Percentiles rank a stretch among this genome's conserved stretches.
phyloP scores from a whole-genome alignment of 371 early-diverging fungal species.

The Agmasoma carcini region DNA sequence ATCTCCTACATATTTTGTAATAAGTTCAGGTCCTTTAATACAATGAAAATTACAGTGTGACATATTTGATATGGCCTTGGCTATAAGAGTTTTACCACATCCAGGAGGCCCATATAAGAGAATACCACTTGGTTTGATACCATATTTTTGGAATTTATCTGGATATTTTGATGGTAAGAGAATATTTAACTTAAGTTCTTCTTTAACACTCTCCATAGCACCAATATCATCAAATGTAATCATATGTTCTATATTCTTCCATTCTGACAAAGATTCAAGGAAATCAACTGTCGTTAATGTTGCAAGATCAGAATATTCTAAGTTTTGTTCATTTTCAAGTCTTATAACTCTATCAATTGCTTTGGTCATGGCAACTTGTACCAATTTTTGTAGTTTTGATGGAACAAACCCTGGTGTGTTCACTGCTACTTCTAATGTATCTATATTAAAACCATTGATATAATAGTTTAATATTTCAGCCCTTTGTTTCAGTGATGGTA shows the following conservation, averaged over 20 bases:
- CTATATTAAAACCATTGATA: slow-evolving; percentile 22
- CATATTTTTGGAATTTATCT: slow-evolving; percentile 70
- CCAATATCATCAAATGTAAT: slow-evolving; percentile 53
- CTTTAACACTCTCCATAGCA: slow-evolving; percentile 48
- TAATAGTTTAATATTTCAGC: slow-evolving; percentile 36
- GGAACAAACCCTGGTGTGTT: slow-evolving; percentile 51
- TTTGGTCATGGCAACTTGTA: slow-evolving; percentile 38
- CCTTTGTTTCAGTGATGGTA: slow-evolving; percentile 43
- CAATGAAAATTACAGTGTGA: slow-evolving; percentile 85
- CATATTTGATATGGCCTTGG: slow-evolving; percentile 86
- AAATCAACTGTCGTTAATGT: slow-evolving; percentile 30
- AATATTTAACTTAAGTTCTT: slow-evolving; percentile 68
- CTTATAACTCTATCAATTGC: slow-evolving; percentile 22
- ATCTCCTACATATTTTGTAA: slow-evolving; percentile 98
- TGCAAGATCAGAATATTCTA: background rate
- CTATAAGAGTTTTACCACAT: slow-evolving; percentile 93
- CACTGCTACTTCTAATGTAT: slow-evolving; percentile 32
- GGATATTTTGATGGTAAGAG: slow-evolving; percentile 78
- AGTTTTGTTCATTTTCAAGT: background rate
- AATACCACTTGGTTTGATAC: slow-evolving; percentile 83
- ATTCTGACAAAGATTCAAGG: slow-evolving; percentile 28
- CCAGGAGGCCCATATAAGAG: slow-evolving; percentile 97
- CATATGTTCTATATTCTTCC: slow-evolving; percentile 19
- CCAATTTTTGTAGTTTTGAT: slow-evolving; percentile 39
- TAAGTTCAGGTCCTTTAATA: slow-evolving; percentile 91